Conservation (phyloP, 176 grass and related monocot species). For the Calamus simplicifolius region DNA sequence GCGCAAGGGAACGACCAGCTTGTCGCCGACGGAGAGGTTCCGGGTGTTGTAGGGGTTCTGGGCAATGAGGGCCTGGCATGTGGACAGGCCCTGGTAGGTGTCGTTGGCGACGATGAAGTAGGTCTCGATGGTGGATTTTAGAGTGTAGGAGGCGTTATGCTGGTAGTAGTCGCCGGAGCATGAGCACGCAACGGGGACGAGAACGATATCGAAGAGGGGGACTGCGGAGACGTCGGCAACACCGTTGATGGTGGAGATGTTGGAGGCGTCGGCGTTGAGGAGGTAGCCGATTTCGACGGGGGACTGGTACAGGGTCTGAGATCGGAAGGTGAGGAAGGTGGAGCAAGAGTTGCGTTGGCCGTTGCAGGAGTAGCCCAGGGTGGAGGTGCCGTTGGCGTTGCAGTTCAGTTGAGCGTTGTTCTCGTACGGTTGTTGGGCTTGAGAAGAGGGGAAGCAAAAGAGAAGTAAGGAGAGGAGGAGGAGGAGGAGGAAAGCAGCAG, state of each 20-base stretch:
- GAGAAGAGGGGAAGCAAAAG: not conserved
- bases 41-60: slow-evolving; percentile 54
- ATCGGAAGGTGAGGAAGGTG: too few species aligned
- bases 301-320: too few species aligned
- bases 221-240: slow-evolving; percentile 16
- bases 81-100: slow-evolving; percentile 80
- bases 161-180: slow-evolving; percentile 58
- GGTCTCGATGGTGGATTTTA: slow-evolving; percentile 20
- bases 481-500: too few species aligned
- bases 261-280: slow-evolving; percentile 16
- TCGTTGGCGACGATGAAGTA: slow-evolving; percentile 64
- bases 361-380: too few species aligned
- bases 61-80: slow-evolving; percentile 73
- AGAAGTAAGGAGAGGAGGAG: too few species aligned
- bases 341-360: too few species aligned
- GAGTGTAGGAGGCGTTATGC: slow-evolving; percentile 52
- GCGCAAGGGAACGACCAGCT: slow-evolving; percentile 49
- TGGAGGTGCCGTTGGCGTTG: slow-evolving; percentile 5
- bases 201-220: slow-evolving; percentile 24
- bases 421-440: slow-evolving; percentile 57
- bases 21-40: slow-evolving; percentile 1
- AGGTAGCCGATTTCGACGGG: slow-evolving; percentile 28
- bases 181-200: slow-evolving; percentile 47
- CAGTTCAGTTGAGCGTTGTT: slow-evolving; percentile 37
- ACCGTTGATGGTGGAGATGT: slow-evolving; percentile 21